Conservation (phyloP, 495 filamentous ascomycete species). For the Pseudoneurospora amorphoporcata region DNA sequence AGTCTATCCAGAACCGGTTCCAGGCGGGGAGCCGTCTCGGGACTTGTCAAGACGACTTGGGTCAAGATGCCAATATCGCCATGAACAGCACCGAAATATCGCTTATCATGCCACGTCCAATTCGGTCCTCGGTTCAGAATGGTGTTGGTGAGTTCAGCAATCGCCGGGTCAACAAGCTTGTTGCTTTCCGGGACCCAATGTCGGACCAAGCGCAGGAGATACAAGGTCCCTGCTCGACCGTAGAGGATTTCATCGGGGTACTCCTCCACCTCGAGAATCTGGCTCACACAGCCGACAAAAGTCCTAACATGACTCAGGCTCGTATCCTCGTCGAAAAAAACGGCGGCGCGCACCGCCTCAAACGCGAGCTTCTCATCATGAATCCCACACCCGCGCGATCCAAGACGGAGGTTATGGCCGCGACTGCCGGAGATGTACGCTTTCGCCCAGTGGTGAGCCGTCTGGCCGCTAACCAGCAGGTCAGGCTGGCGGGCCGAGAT, state of each 20-base stretch:
- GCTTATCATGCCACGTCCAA: conserved; percentile 50
- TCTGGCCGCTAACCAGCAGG: conserved; percentile 32
- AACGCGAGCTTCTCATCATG: conserved; percentile 44
- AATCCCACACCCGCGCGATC: conserved; percentile 39
- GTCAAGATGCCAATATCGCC: conserved; percentile 52
- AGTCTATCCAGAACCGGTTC: conserved; percentile 34
- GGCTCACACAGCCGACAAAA: conserved; percentile 31
- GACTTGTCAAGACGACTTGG: conserved; percentile 46
- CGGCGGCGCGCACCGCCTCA: conserved; percentile 39
- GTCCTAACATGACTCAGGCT: conserved; percentile 23
- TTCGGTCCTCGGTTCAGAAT: conserved; percentile 26
- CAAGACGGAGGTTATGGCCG: conserved; percentile 22
- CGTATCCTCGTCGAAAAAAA: conserved; percentile 30
- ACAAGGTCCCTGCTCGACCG: conserved; percentile 51
- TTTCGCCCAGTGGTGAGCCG: conserved; percentile 37
- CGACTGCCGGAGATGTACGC: conserved; percentile 35
- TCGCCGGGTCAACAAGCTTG: conserved; percentile 20
- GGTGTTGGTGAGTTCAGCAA: conserved; percentile 26
- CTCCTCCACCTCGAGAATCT: conserved; percentile 21
- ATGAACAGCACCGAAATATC: conserved; percentile 52
- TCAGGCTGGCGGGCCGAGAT: conserved; percentile 39
- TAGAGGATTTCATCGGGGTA: conserved; percentile 44
- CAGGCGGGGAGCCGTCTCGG: conserved; percentile 23
- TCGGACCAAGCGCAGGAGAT: conserved; percentile 42
- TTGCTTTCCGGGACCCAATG: conserved; percentile 19